Percentiles rank a stretch among this genome's conserved stretches.
phyloP scores from a whole-genome alignment of 768 basidiomycete genomes.

The Leccinum ochraceum region DNA sequence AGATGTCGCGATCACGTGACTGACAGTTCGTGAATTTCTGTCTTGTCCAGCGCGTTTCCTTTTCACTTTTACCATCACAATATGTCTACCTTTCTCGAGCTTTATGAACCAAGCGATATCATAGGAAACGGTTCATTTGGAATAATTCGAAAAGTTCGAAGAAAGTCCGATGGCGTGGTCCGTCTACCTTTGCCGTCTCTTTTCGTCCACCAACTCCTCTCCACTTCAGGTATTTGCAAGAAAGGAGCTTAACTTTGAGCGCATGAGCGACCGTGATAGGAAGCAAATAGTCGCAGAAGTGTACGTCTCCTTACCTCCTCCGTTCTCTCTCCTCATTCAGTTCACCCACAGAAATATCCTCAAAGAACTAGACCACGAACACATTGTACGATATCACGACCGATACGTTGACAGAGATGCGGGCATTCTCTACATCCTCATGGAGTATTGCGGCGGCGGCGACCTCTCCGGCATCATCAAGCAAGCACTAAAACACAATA shows the following conservation, averaged over 20 bases:
- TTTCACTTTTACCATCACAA: constrained; percentile 11
- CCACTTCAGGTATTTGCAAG: constrained; percentile 72
- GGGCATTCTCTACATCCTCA: constrained; percentile 94
- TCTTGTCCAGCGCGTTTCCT: constrained; percentile 14
- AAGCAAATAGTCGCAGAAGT: constrained; percentile 98
- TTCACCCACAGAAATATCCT: constrained; percentile 76
- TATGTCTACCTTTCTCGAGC: constrained; percentile 56
- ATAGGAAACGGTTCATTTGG: constrained; percentile 99
- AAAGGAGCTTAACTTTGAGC: constrained; percentile 96
- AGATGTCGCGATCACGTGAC: constrained; percentile 33
- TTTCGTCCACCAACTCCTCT: not conserved
- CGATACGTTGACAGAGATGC: constrained; percentile 87
- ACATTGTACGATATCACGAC: constrained; percentile 96
- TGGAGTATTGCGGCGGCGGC: constrained; percentile 99
- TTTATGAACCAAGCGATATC: constrained; percentile 85
- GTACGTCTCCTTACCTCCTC: constrained; percentile 48
- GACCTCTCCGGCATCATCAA: constrained; percentile 91
- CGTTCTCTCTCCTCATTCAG: not conserved
- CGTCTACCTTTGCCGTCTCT: constrained; percentile 34
- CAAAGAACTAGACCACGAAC: constrained; percentile 91
- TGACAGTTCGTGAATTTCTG: constrained; percentile 17
- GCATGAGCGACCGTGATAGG: constrained; percentile 93
- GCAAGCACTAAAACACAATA: constrained; percentile 63
- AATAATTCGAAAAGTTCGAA: constrained; percentile 90
- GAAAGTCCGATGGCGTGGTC: constrained; percentile 82